These are phyloP conservation scores for Candida caryicola DNA, from an alignment of 805 yeast species.

Conservation along the genomic window DNA sequence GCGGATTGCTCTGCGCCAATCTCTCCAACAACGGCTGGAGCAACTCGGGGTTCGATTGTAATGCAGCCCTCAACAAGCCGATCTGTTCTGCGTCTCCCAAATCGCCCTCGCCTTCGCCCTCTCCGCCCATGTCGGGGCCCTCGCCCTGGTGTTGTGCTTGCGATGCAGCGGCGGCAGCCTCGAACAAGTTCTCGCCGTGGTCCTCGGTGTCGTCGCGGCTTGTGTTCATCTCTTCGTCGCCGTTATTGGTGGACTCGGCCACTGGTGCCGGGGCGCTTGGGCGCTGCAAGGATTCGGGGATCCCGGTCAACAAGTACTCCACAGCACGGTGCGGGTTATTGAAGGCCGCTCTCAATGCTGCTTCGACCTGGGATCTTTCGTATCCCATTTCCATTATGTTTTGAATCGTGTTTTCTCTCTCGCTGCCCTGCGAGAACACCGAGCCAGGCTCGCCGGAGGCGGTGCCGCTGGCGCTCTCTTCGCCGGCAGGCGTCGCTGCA, in stretches of 20 bases:
- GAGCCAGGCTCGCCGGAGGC: conserved; percentile 35
- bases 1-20: conserved; percentile 78
- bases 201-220: conserved; percentile 19
- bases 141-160: conserved; percentile 15
- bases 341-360: conserved; percentile 91
- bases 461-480: conserved; percentile 8
- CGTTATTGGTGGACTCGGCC: conserved; percentile 14
- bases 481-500: conserved; percentile 21
- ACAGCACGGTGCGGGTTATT: conserved; percentile 98
- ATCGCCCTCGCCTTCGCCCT: conserved; percentile 34
- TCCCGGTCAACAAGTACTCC: conserved; percentile 86
- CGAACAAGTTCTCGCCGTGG: conserved; percentile 49
- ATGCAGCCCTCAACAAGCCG: conserved; percentile 64
- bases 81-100: conserved; percentile 47
- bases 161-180: conserved; percentile 45
- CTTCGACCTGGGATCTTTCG: conserved; percentile 79
- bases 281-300: conserved; percentile 62
- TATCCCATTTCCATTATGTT: conserved; percentile 97
- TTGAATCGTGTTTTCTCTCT: conserved; percentile 72
- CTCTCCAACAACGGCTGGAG: conserved; percentile 81
- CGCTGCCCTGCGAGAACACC: conserved; percentile 72
- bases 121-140: conserved; percentile 15
- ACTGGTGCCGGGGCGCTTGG: conserved; percentile 24
- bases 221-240: conserved; percentile 29
- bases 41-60: conserved; percentile 84